Conservation (phyloP, 495 filamentous ascomycete genomes). For the Lepraria neglecta region DNA sequence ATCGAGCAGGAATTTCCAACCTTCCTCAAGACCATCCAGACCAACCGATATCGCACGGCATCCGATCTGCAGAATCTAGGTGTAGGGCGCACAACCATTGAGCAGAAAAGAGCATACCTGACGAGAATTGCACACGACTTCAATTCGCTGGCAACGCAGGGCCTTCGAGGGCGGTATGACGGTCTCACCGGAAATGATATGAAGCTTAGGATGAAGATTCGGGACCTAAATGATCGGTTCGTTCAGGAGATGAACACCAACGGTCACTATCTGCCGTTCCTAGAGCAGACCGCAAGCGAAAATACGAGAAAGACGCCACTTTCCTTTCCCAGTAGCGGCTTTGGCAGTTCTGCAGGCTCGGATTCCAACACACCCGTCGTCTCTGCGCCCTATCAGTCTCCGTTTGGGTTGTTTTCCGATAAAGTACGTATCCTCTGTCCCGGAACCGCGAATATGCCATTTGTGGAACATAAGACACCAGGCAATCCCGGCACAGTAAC, state of each 20-base stretch:
- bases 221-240: conserved; percentile 14
- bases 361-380: no score
- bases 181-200: neutral
- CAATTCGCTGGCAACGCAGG: conserved; percentile 1
- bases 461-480: neutral
- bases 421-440: neutral
- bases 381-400: neutral
- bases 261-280: conserved; percentile 14
- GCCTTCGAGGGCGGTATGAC: conserved; percentile 18
- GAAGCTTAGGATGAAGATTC: conserved; percentile 14
- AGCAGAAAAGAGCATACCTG: conserved; percentile 17
- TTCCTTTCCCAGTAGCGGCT: neutral
- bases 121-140: conserved; percentile 14
- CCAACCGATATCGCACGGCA: neutral
- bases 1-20: conserved; percentile 25
- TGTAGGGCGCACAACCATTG: neutral
- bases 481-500: neutral
- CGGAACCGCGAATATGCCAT: neutral
- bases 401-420: no score
- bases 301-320: neutral
- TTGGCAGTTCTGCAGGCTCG: neutral
- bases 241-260: conserved; percentile 5
- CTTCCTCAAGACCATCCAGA: conserved; percentile 16
- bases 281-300: neutral
- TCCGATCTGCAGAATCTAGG: neutral